A percentile compares a stretch with the other conserved stretches of the same genome.
Evolutionary conservation across 129 eudicot genomes (phyloP).

Genomic region (Flaveria trinervia): DNA sequence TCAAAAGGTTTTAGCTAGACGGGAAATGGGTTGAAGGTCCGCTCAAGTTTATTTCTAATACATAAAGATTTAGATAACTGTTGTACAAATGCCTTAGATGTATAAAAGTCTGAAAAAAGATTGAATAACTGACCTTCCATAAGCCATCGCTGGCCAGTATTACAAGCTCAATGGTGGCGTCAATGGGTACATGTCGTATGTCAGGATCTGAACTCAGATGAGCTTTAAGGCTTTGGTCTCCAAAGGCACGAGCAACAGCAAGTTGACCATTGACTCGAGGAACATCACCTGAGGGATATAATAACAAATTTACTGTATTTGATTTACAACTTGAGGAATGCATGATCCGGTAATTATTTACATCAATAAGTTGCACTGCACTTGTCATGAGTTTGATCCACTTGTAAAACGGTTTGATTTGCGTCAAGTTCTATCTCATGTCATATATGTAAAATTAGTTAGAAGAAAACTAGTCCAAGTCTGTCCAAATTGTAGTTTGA

Average conservation of each 20-base stretch:
- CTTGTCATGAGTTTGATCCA: neutral
- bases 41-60: neutral
- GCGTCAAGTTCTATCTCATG: neutral
- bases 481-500: neutral
- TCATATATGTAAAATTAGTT: neutral
- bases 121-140: constrained; percentile 68
- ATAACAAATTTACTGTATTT: constrained; percentile 1
- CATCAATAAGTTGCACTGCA: neutral
- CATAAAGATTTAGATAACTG: neutral
- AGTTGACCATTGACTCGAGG: constrained; percentile 92
- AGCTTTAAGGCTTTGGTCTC: constrained; percentile 86
- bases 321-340: neutral
- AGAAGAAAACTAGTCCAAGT: neutral
- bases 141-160: constrained; percentile 91
- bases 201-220: constrained; percentile 93
- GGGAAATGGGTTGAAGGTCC: neutral
- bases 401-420: neutral
- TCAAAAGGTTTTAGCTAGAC: too few relatives aligned
- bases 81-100: neutral
- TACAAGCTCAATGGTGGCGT: constrained; percentile 59
- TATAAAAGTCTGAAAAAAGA: neutral
- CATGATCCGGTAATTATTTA: neutral
- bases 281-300: constrained; percentile 61
- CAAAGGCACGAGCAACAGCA: constrained; percentile 96
- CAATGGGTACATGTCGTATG: constrained; percentile 60